These are phyloP conservation scores for Microascus cirrosus DNA, from an alignment of 2,329 filamentous ascomycete species.

Conservation along the genomic window DNA sequence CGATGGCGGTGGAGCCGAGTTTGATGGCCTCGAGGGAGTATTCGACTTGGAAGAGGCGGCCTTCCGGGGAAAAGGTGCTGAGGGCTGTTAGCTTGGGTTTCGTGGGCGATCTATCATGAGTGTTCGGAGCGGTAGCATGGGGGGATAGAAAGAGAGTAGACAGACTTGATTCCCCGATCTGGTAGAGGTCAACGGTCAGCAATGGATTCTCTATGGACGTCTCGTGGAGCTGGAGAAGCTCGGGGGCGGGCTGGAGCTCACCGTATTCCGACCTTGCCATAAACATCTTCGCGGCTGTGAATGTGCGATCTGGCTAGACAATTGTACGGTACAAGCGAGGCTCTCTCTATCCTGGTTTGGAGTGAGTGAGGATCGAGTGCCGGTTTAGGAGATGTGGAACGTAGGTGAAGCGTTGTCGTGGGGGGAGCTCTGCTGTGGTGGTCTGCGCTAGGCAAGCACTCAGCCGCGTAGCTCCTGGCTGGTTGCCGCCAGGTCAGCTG, in stretches of 20 bases:
- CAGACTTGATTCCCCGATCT: conserved; percentile 98
- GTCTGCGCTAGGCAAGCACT: conserved; percentile 22
- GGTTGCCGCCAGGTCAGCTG: not conserved
- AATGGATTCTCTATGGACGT: not conserved
- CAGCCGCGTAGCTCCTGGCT: conserved; percentile 8
- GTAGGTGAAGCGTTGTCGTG: conserved; percentile 7
- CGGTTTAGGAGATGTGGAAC: conserved; percentile 1
- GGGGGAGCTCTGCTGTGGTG: not conserved
- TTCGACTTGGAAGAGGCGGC: conserved; percentile 99
- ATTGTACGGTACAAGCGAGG: not conserved
- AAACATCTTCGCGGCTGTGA: conserved; percentile 68
- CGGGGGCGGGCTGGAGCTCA: conserved; percentile 33
- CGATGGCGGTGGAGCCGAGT: conserved; percentile 95
- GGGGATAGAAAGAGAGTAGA: conserved; percentile 11
- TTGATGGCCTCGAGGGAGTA: conserved; percentile 99
- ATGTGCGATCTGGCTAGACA: not conserved
- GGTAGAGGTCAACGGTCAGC: conserved; percentile 3
- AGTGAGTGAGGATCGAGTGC: not conserved
- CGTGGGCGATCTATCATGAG: not conserved
- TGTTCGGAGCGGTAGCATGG: not conserved
- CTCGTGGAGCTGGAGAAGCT: not conserved
- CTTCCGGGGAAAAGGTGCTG: conserved; percentile 98
- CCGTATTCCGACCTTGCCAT: conserved; percentile 99
- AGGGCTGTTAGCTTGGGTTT: conserved; percentile 1
- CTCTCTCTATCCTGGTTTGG: not conserved